A percentile compares a stretch with the other conserved stretches of the same genome.
phyloP scores from a whole-genome alignment of 129 eudicot species.

The Artemisia tridentata region DNA sequence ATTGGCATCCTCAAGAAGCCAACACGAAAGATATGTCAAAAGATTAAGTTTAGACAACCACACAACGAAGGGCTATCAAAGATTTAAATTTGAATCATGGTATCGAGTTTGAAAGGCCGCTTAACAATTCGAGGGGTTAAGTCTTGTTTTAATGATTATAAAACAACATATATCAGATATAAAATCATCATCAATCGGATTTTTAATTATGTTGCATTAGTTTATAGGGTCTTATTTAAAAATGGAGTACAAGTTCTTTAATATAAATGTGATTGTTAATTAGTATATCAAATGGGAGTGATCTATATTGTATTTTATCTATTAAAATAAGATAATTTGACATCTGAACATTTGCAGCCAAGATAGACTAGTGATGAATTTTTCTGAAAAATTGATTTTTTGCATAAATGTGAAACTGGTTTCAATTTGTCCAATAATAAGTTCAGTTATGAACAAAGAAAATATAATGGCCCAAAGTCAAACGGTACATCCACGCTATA shows the following conservation, averaged over 20 bases:
- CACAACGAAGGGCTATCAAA: no score
- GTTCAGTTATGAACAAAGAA: constrained; percentile 12
- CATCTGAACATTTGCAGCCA: neutral
- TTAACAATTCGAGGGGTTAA: no score
- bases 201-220: no score
- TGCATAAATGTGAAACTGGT: constrained; percentile 28
- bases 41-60: no score
- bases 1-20: no score
- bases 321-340: constrained; percentile 1
- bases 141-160: no score
- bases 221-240: no score
- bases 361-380: constrained; percentile 20
- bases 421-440: constrained; percentile 13
- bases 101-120: no score
- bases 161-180: no score
- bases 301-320: neutral
- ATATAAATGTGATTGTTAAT: neutral
- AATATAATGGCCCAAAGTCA: constrained; percentile 23
- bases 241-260: neutral
- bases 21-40: no score
- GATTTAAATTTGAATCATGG: no score
- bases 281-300: neutral
- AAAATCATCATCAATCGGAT: no score
- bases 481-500: constrained; percentile 23
- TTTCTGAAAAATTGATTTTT: neutral